These are phyloP conservation scores for Dioszegia hungarica DNA, from an alignment of 768 basidiomycete genomes.

Conservation along the genomic window DNA sequence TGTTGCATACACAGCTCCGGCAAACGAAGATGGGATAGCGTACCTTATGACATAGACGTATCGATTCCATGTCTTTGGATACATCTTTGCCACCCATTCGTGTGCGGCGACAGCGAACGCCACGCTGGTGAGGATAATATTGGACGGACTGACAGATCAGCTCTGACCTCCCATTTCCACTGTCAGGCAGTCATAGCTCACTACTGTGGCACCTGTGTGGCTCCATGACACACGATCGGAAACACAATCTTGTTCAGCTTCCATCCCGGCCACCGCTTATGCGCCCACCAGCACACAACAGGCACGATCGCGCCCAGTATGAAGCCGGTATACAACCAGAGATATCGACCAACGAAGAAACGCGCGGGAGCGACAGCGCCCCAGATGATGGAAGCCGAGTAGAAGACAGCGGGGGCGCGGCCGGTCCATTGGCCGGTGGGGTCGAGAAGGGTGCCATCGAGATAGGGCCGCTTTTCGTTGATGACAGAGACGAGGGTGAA, in stretches of 20 bases:
- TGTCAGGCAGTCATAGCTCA: conserved; percentile 12
- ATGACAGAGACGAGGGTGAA: conserved; percentile 45
- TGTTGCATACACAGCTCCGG: neutral
- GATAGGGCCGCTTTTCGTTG: conserved; percentile 38
- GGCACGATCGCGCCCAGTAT: conserved; percentile 44
- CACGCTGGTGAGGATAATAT: conserved; percentile 43
- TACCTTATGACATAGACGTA: conserved; percentile 45
- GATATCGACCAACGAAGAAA: conserved; percentile 48
- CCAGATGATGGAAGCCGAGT: conserved; percentile 47
- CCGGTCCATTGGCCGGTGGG: conserved; percentile 49
- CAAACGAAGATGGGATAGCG: neutral
- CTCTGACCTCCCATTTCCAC: neutral
- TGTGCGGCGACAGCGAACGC: conserved; percentile 38
- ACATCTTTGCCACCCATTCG: conserved; percentile 28
- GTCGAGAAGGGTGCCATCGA: conserved; percentile 45
- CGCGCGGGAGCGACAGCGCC: conserved; percentile 42
- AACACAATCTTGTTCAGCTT: conserved; percentile 47
- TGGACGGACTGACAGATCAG: conserved; percentile 35
- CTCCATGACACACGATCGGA: conserved; percentile 48
- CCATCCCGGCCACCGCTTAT: conserved; percentile 40
- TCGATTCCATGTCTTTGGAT: conserved; percentile 33
- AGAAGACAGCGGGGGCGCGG: conserved; percentile 46
- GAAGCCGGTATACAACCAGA: conserved; percentile 40
- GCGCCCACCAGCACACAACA: conserved; percentile 34
- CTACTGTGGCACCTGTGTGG: conserved; percentile 46